These are phyloP conservation scores for Botrytis byssoidea DNA, from an alignment of 2,329 filamentous ascomycete genomes.

Conservation along the genomic window DNA sequence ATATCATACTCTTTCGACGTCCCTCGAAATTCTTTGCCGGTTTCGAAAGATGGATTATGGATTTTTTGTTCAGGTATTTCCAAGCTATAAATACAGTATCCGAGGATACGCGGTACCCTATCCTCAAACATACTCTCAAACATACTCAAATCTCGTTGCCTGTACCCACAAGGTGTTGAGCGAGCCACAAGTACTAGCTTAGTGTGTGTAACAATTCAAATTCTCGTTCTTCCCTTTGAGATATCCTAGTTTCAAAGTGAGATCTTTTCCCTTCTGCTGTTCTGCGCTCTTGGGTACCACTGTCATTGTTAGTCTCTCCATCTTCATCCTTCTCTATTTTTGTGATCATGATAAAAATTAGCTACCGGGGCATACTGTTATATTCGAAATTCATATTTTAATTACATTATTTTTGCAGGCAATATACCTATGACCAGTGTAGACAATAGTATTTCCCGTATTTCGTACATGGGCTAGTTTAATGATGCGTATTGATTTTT, in stretches of 20 bases:
- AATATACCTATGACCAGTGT: too few species aligned
- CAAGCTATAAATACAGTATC: not conserved
- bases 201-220: not conserved
- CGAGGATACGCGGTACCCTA: not conserved
- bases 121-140: not conserved
- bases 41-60: not conserved
- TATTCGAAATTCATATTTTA: not conserved
- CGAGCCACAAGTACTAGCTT: not conserved
- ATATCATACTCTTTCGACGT: not conserved
- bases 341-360: not conserved
- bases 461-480: too few species aligned
- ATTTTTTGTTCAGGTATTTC: not conserved
- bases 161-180: not conserved
- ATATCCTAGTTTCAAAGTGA: not conserved
- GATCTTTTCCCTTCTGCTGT: not conserved
- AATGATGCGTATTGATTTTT: too few species aligned
- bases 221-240: not conserved
- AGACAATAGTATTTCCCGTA: too few species aligned
- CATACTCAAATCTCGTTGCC: not conserved
- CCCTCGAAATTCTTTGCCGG: not conserved
- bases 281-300: not conserved
- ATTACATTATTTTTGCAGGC: not conserved
- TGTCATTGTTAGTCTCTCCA: too few species aligned
- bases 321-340: not conserved
- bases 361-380: not conserved